phyloP scores from a whole-genome alignment of 176 grass and related monocot genomes.

The Aegilops longissima region DNA sequence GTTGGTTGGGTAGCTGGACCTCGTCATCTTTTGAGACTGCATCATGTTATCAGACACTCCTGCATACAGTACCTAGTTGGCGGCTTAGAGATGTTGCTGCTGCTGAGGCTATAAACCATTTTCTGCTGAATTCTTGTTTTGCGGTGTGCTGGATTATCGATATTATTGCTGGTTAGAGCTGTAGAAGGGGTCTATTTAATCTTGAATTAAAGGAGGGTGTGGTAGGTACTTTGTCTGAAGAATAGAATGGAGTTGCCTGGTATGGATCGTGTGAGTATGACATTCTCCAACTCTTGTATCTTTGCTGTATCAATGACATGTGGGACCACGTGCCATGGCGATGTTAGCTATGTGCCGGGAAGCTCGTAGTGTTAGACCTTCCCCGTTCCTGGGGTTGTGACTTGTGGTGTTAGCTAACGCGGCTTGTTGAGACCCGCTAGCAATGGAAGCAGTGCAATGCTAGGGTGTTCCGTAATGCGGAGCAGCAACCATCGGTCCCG shows the following conservation, averaged over 20 bases:
- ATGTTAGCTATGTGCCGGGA: too few species aligned
- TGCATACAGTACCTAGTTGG: background rate
- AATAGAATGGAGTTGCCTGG: too few species aligned
- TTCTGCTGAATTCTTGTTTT: background rate
- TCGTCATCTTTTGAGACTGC: background rate
- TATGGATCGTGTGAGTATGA: too few species aligned
- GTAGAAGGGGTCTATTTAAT: constrained; percentile 13
- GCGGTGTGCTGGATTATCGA: constrained; percentile 2
- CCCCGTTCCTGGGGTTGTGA: too few species aligned
- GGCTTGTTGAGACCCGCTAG: too few species aligned
- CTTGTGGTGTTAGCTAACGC: too few species aligned
- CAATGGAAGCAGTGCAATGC: too few species aligned
- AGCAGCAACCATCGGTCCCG: too few species aligned
- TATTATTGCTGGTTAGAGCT: background rate
- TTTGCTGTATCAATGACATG: background rate
- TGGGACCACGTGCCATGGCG: background rate
- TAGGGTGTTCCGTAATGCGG: too few species aligned
- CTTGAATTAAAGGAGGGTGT: background rate
- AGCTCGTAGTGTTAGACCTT: too few species aligned
- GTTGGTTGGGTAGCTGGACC: background rate
- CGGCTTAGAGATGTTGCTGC: constrained; percentile 24
- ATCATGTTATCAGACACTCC: constrained; percentile 12
- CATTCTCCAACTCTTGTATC: background rate
- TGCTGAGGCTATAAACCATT: constrained; percentile 26
- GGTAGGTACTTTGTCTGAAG: background rate